Evolutionary conservation across 306 rosid species (phyloP).

Genomic region (Gillenia trifoliata): DNA sequence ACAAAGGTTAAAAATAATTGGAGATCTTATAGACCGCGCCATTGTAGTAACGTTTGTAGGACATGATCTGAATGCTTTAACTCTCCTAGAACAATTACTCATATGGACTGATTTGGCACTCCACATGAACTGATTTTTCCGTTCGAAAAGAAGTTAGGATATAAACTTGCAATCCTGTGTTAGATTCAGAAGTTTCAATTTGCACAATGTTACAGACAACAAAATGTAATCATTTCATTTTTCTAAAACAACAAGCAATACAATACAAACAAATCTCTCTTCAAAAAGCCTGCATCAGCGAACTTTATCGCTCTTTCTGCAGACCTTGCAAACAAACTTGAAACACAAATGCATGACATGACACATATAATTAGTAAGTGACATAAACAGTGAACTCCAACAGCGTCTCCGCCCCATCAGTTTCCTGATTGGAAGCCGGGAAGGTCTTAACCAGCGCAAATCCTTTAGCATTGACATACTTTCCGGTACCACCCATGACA

Average conservation of each 20-base stretch:
- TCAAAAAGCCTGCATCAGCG: not conserved
- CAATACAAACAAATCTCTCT: not conserved
- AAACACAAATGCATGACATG: not conserved
- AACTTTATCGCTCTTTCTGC: not conserved
- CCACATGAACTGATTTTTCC: not conserved
- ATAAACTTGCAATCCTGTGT: too few relatives aligned
- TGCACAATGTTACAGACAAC: not conserved
- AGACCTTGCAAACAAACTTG: not conserved
- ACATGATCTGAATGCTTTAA: too few relatives aligned
- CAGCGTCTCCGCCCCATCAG: constrained; percentile 57
- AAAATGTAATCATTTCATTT: not conserved
- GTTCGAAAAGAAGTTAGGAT: not conserved
- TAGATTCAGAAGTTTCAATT: not conserved
- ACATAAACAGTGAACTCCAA: constrained; percentile 57
- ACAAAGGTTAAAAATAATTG: not conserved
- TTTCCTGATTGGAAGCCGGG: constrained; percentile 34
- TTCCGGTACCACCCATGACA: constrained; percentile 79
- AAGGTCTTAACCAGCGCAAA: constrained; percentile 51
- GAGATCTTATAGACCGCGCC: not conserved
- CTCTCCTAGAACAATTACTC: too few relatives aligned
- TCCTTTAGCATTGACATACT: constrained; percentile 60
- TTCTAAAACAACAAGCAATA: not conserved
- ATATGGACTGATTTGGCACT: too few relatives aligned
- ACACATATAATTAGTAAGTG: constrained; percentile 15
- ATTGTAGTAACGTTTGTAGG: not conserved